These are phyloP conservation scores for Xanthoparmelia taractica DNA, from an alignment of 495 filamentous ascomycete species.

Conservation along the genomic window DNA sequence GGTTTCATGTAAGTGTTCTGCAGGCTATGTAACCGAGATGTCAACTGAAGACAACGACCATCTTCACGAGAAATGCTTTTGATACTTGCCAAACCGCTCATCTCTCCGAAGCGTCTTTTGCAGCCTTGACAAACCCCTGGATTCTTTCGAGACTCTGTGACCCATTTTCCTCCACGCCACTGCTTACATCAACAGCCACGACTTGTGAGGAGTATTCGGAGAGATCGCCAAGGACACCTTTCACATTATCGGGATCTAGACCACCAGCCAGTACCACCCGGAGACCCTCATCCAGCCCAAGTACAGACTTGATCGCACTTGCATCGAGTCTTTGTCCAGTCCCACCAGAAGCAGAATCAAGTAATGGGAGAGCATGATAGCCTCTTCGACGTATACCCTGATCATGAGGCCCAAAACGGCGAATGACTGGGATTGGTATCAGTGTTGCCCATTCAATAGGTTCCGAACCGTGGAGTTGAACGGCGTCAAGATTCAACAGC, in stretches of 20 bases:
- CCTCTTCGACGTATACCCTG: conserved; percentile 62
- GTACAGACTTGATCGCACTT: conserved; percentile 49
- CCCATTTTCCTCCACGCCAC: conserved; percentile 81
- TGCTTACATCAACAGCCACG: conserved; percentile 84
- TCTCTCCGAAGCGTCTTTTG: conserved; percentile 41
- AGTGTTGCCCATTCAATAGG: conserved; percentile 82
- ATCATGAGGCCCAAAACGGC: conserved; percentile 67
- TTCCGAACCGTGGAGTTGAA: conserved; percentile 88
- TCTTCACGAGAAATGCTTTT: background rate
- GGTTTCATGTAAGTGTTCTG: background rate
- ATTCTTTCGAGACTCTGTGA: conserved; percentile 79
- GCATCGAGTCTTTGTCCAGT: conserved; percentile 70
- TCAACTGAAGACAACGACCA: background rate
- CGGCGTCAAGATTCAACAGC: conserved; percentile 72
- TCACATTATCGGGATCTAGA: conserved; percentile 66
- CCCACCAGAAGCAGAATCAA: conserved; percentile 79
- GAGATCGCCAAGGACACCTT: conserved; percentile 48
- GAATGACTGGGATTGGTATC: conserved; percentile 86
- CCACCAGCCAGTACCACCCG: conserved; percentile 78
- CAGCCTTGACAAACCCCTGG: conserved; percentile 64
- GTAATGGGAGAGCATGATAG: conserved; percentile 72
- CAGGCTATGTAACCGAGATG: background rate
- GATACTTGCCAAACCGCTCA: background rate
- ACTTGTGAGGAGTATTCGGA: conserved; percentile 52
- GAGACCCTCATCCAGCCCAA: conserved; percentile 56